These are phyloP conservation scores for Pseudogymnoascus sp. DNA, from an alignment of 2,329 filamentous ascomycete genomes.

Conservation along the genomic window DNA sequence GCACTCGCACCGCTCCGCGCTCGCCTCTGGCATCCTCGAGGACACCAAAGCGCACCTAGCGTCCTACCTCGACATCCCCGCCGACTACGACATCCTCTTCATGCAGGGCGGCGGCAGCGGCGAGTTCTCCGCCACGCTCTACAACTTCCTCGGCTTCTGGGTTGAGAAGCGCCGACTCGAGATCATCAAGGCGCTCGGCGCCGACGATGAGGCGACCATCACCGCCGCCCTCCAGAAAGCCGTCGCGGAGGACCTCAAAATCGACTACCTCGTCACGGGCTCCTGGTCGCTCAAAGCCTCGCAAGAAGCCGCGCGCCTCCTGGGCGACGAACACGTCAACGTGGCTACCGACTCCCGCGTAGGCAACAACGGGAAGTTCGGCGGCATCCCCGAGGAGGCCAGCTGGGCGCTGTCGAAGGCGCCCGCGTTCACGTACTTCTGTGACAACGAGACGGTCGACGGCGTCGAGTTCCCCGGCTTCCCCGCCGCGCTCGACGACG, in stretches of 20 bases:
- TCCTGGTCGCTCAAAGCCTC: conserved; percentile 85
- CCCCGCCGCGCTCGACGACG: conserved; percentile 56
- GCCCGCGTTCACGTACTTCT: conserved; percentile 74
- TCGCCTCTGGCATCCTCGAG: conserved; percentile 71
- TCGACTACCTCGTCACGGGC: conserved; percentile 88
- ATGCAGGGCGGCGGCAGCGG: conserved; percentile 82
- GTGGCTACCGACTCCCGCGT: conserved; percentile 61
- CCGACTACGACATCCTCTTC: conserved; percentile 81
- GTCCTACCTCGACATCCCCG: conserved; percentile 69
- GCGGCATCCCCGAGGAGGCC: conserved; percentile 67
- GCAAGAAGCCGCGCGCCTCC: conserved; percentile 68
- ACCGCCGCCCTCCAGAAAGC: conserved; percentile 52
- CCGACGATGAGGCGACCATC: conserved; percentile 41
- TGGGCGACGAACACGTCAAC: conserved; percentile 75
- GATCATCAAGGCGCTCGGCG: conserved; percentile 47
- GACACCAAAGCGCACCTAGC: conserved; percentile 67
- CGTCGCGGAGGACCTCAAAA: conserved; percentile 61
- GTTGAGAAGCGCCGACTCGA: conserved; percentile 57
- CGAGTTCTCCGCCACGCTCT: conserved; percentile 74
- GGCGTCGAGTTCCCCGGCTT: conserved; percentile 79
- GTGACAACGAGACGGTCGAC: conserved; percentile 90
- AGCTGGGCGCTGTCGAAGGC: conserved; percentile 66
- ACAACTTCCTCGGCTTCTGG: conserved; percentile 80
- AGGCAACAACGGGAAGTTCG: conserved; percentile 71
- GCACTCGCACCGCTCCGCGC: conserved; percentile 76